Evolutionary conservation across 139 green algal genomes (phyloP).

Genomic region (Closterium sp.): DNA sequence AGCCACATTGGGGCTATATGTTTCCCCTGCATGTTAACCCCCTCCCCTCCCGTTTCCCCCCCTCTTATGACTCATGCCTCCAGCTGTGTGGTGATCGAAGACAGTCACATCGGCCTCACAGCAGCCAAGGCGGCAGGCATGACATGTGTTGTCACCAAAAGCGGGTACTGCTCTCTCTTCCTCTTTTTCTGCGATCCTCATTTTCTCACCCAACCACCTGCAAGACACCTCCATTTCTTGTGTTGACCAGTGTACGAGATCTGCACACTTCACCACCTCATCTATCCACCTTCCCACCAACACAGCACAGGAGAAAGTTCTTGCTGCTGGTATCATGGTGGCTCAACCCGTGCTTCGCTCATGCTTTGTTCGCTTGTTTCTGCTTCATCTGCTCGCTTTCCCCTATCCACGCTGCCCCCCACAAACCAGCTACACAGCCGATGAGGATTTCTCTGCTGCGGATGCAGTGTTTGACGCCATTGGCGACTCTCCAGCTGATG

Average conservation of each 20-base stretch:
- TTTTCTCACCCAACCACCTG: neutral
- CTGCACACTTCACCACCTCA: too few species aligned
- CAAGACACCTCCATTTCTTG: neutral
- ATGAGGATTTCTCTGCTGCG: constrained; percentile 44
- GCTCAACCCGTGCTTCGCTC: too few species aligned
- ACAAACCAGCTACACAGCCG: constrained; percentile 41
- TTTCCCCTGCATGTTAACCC: too few species aligned
- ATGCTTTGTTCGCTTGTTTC: neutral
- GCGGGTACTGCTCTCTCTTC: constrained; percentile 48
- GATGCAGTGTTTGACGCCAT: constrained; percentile 80
- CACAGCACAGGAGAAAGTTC: too few species aligned
- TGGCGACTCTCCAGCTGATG: constrained; percentile 70
- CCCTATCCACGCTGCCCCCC: neutral
- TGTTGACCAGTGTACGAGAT: neutral
- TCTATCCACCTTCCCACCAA: too few species aligned
- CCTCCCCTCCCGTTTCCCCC: neutral
- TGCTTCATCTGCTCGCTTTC: neutral
- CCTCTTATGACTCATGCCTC: neutral
- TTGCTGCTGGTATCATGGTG: too few species aligned
- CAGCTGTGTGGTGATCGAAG: constrained; percentile 91
- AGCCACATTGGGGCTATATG: too few species aligned
- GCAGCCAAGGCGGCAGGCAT: constrained; percentile 94
- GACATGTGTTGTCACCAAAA: constrained; percentile 76
- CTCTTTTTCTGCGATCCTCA: neutral
- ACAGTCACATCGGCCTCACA: constrained; percentile 84